These are phyloP conservation scores for Cladorrhinum sp. DNA, from an alignment of 2,329 filamentous ascomycete genomes.

Conservation along the genomic window DNA sequence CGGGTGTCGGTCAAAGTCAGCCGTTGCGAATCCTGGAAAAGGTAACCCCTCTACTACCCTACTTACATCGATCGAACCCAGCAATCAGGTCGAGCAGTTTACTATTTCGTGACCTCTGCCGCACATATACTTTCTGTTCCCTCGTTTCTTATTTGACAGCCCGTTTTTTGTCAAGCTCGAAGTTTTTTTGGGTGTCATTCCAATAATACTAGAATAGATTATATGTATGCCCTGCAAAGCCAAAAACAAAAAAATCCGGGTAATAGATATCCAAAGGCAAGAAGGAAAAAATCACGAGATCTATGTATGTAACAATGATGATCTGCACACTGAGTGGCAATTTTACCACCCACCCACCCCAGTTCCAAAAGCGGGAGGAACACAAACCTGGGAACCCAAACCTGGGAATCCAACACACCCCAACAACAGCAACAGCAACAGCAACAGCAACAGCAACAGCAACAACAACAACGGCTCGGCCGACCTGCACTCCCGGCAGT, in stretches of 20 bases:
- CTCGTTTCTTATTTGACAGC: neutral
- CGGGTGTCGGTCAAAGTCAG: neutral
- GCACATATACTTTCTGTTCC: neutral
- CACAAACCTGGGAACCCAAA: too few species aligned
- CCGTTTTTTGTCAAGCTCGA: neutral
- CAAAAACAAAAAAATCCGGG: too few species aligned
- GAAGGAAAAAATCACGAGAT: too few species aligned
- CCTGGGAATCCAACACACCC: too few species aligned
- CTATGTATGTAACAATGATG: too few species aligned
- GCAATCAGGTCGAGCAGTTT: neutral
- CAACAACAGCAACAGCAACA: too few species aligned
- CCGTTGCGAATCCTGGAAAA: neutral
- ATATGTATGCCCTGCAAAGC: too few species aligned
- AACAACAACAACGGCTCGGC: neutral
- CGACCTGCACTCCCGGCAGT: neutral
- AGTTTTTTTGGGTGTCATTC: neutral
- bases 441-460: too few species aligned
- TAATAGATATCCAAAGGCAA: too few species aligned
- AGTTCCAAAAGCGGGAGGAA: too few species aligned
- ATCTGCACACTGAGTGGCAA: too few species aligned
- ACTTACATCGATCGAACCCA: neutral
- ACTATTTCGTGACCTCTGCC: neutral
- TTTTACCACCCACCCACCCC: too few species aligned
- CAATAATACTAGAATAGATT: neutral
- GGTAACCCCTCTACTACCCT: slow-evolving; percentile 1